These are phyloP conservation scores for Pachysandra terminalis DNA, from an alignment of 164 flowering plant species.

Conservation along the genomic window DNA sequence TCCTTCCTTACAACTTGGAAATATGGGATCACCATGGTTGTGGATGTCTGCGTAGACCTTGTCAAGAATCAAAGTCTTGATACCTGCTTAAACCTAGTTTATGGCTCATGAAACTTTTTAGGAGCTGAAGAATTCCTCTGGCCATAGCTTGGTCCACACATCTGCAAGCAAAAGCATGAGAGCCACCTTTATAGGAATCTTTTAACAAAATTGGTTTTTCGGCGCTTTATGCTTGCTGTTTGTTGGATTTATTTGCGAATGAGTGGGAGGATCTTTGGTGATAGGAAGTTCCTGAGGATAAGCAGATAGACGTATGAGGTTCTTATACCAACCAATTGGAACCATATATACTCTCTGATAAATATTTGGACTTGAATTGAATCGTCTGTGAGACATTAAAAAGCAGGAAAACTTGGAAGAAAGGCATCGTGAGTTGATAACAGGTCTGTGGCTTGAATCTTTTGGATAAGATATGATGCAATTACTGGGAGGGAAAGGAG, in stretches of 20 bases:
- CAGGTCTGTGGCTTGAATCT: conserved; percentile 14
- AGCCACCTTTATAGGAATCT: conserved; percentile 21
- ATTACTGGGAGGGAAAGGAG: conserved; percentile 11
- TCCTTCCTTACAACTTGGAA: conserved; percentile 15
- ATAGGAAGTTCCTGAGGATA: conserved; percentile 24
- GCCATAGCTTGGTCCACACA: conserved; percentile 8
- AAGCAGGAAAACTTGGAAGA: background rate
- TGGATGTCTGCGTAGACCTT: background rate
- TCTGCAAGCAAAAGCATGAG: conserved; percentile 10
- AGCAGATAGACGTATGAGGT: conserved; percentile 19
- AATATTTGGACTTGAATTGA: background rate
- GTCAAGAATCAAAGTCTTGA: conserved; percentile 10
- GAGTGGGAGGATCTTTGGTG: conserved; percentile 14
- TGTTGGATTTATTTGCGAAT: conserved; percentile 21
- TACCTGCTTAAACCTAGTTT: background rate
- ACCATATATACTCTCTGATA: background rate
- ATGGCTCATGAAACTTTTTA: background rate
- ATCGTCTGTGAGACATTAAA: background rate
- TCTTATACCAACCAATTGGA: conserved; percentile 14
- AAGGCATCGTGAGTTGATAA: conserved; percentile 7
- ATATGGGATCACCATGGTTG: background rate
- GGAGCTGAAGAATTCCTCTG: conserved; percentile 5
- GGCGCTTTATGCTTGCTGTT: background rate
- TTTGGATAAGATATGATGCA: conserved; percentile 18
- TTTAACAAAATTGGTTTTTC: conserved; percentile 3